Base-by-base conservation (phyloP, 495 filamentous ascomycete species). In the Penicillium robsamsonii region DNA sequence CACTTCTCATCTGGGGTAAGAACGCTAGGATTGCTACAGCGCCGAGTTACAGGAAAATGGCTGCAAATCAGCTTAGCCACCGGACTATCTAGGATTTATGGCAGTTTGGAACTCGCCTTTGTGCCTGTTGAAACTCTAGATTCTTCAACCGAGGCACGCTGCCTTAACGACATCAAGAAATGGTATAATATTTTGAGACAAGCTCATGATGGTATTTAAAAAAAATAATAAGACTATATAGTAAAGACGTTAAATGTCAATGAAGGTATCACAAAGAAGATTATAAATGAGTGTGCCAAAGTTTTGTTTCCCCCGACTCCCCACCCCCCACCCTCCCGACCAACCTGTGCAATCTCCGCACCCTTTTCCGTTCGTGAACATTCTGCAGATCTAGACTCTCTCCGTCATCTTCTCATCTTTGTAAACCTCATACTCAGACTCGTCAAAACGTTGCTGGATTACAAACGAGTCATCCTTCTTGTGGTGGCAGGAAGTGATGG, bases 1-100 rank as follows among this genome's bases (percentile, higher is more conserved):
- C 60, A 20, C 47, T 68, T 9, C 42, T 68, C 0, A 41, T 66
- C 1, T 68, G 65, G 65, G 63, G 65, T 1, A 68, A 68, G 56
- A 56, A 66, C 37, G 63, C 63, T 12, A 52, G 65, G 18, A 29
- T 61, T 13, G 41, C 52, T 0, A 68, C 65, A 2, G 57, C 65
- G 0, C 17, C 50, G 17, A 56, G 48, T 6, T 68, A 68, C 33
- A 56, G 42, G 55, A 57, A 53, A 33, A 64, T 68, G 63, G 55
- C 65, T 0, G 53, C 50, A 20, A 67, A 61, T 22, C 58, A 67
- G 31, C 48, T 64, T 6, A 58, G 58, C 33, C 64, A 63, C 17
- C 61, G 61, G 12, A 63, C 58, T n/a, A 31, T 61, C 29, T 69
- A 11, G 17, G 20, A 20, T 42, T 0, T 42, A 42, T 7, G 22